A percentile compares a stretch with the other conserved stretches of the same genome.
phyloP scores from a whole-genome alignment of 2,329 filamentous ascomycete species.

The Ophioceras dolichostomum region DNA sequence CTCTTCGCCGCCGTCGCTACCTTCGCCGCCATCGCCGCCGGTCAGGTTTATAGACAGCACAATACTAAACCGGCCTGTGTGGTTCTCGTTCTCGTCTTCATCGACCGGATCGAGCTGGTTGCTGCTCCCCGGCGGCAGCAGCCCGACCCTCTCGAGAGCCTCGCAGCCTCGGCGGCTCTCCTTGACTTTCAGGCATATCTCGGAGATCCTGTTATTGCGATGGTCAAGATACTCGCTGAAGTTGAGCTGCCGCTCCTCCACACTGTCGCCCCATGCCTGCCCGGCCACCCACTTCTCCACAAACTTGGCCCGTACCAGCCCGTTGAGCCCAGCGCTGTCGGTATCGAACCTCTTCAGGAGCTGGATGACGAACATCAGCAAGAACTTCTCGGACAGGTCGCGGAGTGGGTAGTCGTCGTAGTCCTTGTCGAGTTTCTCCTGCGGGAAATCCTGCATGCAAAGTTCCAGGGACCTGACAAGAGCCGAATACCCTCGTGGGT shows the following conservation, averaged over 20 bases:
- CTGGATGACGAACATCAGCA: constrained; percentile 42
- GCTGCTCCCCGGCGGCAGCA: constrained; percentile 22
- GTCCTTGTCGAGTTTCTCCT: constrained; percentile 38
- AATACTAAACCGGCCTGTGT: constrained; percentile 22
- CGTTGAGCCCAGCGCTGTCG: too few relatives aligned
- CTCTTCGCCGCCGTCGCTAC: not conserved
- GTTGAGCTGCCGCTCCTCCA: constrained; percentile 38
- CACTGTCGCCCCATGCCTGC: constrained; percentile 53
- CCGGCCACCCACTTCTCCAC: constrained; percentile 63
- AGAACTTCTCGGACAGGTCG: constrained; percentile 48
- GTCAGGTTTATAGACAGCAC: constrained; percentile 18
- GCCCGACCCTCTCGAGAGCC: constrained; percentile 37
- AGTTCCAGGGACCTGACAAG: constrained; percentile 49
- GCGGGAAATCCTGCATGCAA: constrained; percentile 34
- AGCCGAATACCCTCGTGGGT: constrained; percentile 37
- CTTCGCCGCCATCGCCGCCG: too few relatives aligned
- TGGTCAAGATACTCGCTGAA: constrained; percentile 38
- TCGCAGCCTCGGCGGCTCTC: constrained; percentile 36
- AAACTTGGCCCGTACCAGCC: constrained; percentile 51
- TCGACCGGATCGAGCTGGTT: constrained; percentile 7
- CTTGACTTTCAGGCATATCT: constrained; percentile 36
- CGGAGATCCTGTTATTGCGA: constrained; percentile 39
- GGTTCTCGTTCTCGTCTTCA: constrained; percentile 10
- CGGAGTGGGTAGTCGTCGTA: constrained; percentile 53
- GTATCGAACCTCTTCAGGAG: constrained; percentile 48